Base-by-base conservation (phyloP, 2,329 filamentous ascomycete species). In the Arthroderma sp. region DNA sequence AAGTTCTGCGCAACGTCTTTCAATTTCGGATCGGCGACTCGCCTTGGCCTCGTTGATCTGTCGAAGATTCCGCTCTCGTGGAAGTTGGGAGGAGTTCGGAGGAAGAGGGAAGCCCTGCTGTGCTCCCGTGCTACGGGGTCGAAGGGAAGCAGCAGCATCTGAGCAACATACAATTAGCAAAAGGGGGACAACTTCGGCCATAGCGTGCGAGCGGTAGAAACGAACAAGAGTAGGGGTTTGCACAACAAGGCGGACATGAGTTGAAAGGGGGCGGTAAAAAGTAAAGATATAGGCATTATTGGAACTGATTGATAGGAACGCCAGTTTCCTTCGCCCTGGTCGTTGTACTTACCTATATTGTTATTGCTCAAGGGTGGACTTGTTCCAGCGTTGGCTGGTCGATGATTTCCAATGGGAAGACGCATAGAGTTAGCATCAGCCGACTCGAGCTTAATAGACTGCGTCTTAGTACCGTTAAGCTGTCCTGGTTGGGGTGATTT, bases 21-120 rank as follows among this genome's bases (percentile, higher is more conserved):
- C 85, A 65, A 91, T 90, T 63, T 89, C 87, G 13, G 77, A 74
- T 66, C 80, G 81, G 60, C 86, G 79, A 58, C 76, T 77, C 57
- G 80, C 79, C 67, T 86, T 87, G 19, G 84, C 74, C 65, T 82
- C 80, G 43, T 80, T 78, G 43, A 82, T 80, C 65, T 87, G 81
- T 60, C 82, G 79, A 25, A 79, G 77, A 35, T 81, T 85, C 59
- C 81, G 77, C 58, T 81, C 77, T 5, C 64, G 63, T 28, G 63
- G 63, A 47, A 63, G 63, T 35, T 62, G 61, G 17, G 41, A 54
- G 17, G 41, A 54, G 2, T 57, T 38, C 9, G 54, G 38, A 13
- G 54, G 54, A 8, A 44, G 38, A 21, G 37, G 37, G 25, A 39
- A 55, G 4, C 19, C 37, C 11, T n/a, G 17, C 28, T 55, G 37